Conservation (phyloP, 495 filamentous ascomycete genomes). For the Penicillium flavigenum region DNA sequence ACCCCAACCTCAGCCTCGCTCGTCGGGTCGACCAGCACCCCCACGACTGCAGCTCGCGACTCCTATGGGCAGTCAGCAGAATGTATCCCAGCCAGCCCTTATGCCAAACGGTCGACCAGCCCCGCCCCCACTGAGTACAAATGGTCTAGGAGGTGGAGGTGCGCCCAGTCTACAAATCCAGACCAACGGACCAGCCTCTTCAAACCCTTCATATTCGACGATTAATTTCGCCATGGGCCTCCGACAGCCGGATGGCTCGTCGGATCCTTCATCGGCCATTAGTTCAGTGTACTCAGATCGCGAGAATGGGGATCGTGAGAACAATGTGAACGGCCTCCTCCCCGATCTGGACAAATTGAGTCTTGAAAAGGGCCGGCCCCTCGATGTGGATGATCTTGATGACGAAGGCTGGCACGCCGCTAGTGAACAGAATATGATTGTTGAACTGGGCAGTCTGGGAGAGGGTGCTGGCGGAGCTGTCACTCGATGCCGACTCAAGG, state of each 20-base stretch:
- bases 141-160: constrained; percentile 67
- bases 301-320: constrained; percentile 71
- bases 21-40: constrained; percentile 53
- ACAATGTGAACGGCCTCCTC: constrained; percentile 62
- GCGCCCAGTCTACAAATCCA: constrained; percentile 73
- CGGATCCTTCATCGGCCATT: constrained; percentile 86
- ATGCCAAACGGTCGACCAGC: constrained; percentile 51
- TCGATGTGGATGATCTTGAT: constrained; percentile 92
- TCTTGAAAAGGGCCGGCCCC: constrained; percentile 71
- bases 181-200: constrained; percentile 72
- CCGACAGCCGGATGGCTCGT: constrained; percentile 61
- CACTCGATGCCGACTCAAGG: constrained; percentile 82
- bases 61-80: constrained; percentile 70
- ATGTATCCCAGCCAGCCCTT: constrained; percentile 57
- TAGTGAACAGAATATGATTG: constrained; percentile 80
- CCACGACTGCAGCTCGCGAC: constrained; percentile 79
- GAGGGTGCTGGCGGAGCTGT: constrained; percentile 97
- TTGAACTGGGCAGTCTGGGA: constrained; percentile 85
- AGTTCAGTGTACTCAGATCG: constrained; percentile 78
- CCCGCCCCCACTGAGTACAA: constrained; percentile 50
- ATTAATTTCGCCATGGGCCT: constrained; percentile 69
- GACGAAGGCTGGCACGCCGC: constrained; percentile 94
- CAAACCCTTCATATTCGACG: constrained; percentile 79
- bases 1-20: constrained; percentile 35
- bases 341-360: constrained; percentile 73